These are phyloP conservation scores for Rutidosis leptorrhynchoides DNA, from an alignment of 129 eudicot species.

Conservation along the genomic window DNA sequence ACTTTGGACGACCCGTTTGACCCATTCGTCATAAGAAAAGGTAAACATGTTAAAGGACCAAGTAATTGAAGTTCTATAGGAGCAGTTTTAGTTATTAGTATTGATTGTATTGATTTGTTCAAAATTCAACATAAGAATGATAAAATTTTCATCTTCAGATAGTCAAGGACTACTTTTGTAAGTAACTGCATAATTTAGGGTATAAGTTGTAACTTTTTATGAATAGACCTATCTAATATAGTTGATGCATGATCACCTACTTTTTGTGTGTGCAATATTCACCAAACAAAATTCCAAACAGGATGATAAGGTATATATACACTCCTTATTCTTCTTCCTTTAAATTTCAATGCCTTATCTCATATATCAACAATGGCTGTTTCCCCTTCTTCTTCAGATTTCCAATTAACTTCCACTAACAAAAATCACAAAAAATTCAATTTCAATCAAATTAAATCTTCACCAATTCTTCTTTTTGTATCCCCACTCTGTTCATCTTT, in stretches of 20 bases:
- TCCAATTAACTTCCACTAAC: too few relatives aligned
- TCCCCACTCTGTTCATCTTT: slow-evolving; percentile 38
- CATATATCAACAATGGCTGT: slow-evolving; percentile 50
- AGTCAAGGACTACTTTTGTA: slow-evolving; percentile 4
- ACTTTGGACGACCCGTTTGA: too few relatives aligned
- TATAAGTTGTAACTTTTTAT: slow-evolving; percentile 17
- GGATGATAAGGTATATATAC: slow-evolving; percentile 54
- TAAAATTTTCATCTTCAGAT: not conserved
- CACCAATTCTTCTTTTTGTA: slow-evolving; percentile 30
- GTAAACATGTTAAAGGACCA: too few relatives aligned
- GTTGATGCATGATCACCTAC: slow-evolving; percentile 20
- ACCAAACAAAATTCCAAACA: slow-evolving; percentile 11
- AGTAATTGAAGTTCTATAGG: not conserved
- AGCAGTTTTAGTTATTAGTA: not conserved
- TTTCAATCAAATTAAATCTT: slow-evolving; percentile 27
- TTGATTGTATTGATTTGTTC: not conserved
- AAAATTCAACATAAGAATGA: not conserved
- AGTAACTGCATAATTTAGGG: not conserved
- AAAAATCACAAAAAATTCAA: slow-evolving; percentile 24
- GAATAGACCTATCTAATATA: slow-evolving; percentile 21
- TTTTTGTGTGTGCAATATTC: slow-evolving; percentile 4
- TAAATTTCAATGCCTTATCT: slow-evolving; percentile 42
- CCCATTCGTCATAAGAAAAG: too few relatives aligned
- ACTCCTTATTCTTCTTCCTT: slow-evolving; percentile 23
- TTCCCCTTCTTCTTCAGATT: slow-evolving; percentile 37